Evolutionary conservation across 1,139 yeast genomes (phyloP).

Genomic region (Hyphopichia fennica): DNA sequence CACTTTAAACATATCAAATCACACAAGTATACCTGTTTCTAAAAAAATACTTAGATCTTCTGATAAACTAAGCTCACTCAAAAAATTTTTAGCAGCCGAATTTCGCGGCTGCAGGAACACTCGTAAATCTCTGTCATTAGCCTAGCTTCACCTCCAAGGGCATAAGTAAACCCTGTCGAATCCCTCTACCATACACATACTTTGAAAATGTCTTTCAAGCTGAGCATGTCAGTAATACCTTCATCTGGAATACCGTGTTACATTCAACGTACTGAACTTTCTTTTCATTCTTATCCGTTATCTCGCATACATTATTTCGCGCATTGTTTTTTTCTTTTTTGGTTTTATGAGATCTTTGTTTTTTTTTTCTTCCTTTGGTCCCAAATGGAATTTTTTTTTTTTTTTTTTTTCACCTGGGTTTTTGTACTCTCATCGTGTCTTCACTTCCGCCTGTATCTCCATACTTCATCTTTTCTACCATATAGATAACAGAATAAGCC

Average conservation of each 20-base stretch:
- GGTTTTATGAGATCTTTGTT: not conserved
- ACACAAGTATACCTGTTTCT: no score
- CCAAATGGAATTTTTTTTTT: not conserved
- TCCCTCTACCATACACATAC: no score
- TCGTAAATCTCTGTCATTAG: not conserved
- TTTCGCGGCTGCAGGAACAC: not conserved
- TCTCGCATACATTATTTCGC: not conserved
- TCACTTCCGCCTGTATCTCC: not conserved
- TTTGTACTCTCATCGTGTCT: not conserved
- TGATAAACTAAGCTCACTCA: no score
- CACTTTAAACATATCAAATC: no score
- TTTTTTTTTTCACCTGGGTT: not conserved
- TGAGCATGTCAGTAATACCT: no score
- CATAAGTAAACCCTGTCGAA: no score
- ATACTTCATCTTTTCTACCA: not conserved
- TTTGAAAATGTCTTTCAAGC: no score
- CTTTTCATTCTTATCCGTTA: not conserved
- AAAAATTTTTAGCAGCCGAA: no score
- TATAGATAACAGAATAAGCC: no score
- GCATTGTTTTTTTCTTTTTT: not conserved
- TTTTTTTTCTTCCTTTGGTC: not conserved
- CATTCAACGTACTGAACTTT: not conserved
- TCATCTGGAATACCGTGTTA: no score
- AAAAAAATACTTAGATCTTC: no score
- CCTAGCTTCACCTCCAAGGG: no score